Evolutionary conservation across 148 eudicot genomes (phyloP), one percentile per base, ranked within the genome.

Genomic region (Nyssa sinensis): DNA sequence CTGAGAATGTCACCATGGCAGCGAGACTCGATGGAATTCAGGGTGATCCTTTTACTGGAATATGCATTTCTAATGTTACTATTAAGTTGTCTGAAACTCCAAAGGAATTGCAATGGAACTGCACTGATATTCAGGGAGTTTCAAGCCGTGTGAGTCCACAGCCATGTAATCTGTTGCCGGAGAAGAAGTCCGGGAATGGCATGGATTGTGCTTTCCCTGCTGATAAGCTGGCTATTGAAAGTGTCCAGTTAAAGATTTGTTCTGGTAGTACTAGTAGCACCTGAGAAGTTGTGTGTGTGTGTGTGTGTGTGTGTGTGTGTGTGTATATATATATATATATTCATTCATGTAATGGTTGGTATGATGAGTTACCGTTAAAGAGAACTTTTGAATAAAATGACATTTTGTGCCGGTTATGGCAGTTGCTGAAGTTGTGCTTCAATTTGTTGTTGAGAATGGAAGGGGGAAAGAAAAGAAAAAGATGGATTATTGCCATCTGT

Each of bases 21-120:
- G 98, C 85, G 1, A 69, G 85, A 28, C 69, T 95, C 23, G 86
- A 74, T 5, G 98, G 98, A 44, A 92, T 95, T 4, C 51, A 77
- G 31, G 88, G 81, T 12, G 86, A 92, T 83, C 80, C 81, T 2
- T 95, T 87, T 65, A 90, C 82, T 8, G 90, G 90, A 13, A 85
- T 95, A 37, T 95, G 98, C 72, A 69, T 92, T 7, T 95, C 98
- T 0, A 88, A 95, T 80, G 88, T 86, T 68, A 84, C 83, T 3
- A 85, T 86, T 3, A 78, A 39, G 13, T 63, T 88, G 80, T 78
- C 88, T 19, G 11, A 5, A 21, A 74, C 74, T 13, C 82, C 95
- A 0, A 87, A 82, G 84, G 83, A 88, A 63, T 2, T 84, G 78
- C 86, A 84, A 37, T 95, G 97, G 98, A 92, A 89, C 30, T 95